phyloP scores from a whole-genome alignment of 495 filamentous ascomycete genomes.

The Venustampulla echinocandica region DNA sequence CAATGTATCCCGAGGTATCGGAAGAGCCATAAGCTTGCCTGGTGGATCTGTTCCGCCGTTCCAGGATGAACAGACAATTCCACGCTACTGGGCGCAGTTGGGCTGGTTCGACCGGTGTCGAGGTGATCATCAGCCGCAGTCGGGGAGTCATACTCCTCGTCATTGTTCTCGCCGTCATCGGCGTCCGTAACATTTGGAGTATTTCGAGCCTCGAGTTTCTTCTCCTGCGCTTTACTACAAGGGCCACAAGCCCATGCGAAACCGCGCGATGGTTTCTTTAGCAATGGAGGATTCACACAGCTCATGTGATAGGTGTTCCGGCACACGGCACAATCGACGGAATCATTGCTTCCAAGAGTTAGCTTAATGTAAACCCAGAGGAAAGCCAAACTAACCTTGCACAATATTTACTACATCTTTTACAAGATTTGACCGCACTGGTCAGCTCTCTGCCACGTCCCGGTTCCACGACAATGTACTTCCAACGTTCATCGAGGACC shows the following conservation, averaged over 20 bases:
- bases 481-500: constrained; percentile 91
- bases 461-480: constrained; percentile 86
- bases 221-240: constrained; percentile 89
- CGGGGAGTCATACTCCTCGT: constrained; percentile 68
- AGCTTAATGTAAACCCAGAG: constrained; percentile 17
- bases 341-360: constrained; percentile 60
- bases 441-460: constrained; percentile 90
- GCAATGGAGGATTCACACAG: constrained; percentile 84
- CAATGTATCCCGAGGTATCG: constrained; percentile 95
- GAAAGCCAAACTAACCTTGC: constrained; percentile 57
- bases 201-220: constrained; percentile 82
- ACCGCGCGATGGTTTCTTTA: constrained; percentile 94
- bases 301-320: constrained; percentile 96
- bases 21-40: constrained; percentile 92
- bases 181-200: constrained; percentile 56
- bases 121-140: constrained; percentile 39
- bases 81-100: constrained; percentile 42
- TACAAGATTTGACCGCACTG: constrained; percentile 92
- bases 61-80: constrained; percentile 53
- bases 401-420: constrained; percentile 80
- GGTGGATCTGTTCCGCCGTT: constrained; percentile 82
- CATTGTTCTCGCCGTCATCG: constrained; percentile 69
- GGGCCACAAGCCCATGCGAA: constrained; percentile 98
- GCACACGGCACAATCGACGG: constrained; percentile 95
- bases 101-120: constrained; percentile 49